These are phyloP conservation scores for Solanum chaucha DNA, from an alignment of 257 asterid genomes.

Conservation along the genomic window DNA sequence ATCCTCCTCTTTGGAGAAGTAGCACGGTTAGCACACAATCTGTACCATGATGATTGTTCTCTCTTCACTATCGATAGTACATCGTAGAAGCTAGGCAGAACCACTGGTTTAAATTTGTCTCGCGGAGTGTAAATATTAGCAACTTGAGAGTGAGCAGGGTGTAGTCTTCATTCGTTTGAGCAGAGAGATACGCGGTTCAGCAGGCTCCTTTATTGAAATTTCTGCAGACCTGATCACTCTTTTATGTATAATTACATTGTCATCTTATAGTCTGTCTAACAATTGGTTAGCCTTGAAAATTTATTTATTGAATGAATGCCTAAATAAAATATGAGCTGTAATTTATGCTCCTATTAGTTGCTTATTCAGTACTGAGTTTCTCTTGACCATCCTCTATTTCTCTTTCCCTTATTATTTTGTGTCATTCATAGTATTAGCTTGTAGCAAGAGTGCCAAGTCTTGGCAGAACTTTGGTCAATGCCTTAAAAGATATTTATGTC, in stretches of 20 bases:
- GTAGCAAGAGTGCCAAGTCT: not conserved
- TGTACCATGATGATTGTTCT: not conserved
- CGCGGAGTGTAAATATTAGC: conserved; percentile 2
- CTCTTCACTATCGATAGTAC: not conserved
- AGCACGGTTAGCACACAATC: not conserved
- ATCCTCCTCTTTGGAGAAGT: not conserved
- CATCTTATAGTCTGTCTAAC: not conserved
- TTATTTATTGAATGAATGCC: not conserved
- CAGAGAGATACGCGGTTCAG: not conserved
- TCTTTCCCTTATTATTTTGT: not conserved
- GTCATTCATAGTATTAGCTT: not conserved
- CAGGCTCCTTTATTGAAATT: not conserved
- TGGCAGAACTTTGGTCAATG: not conserved
- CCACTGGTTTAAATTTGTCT: not conserved
- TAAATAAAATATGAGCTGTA: not conserved
- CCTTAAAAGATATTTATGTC: not conserved
- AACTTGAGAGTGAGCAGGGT: conserved; percentile 2
- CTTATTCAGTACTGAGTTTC: not conserved
- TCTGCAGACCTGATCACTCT: not conserved
- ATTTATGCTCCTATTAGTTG: not conserved
- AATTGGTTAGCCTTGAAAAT: not conserved
- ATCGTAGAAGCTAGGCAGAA: not conserved
- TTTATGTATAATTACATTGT: not conserved
- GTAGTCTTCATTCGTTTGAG: conserved; percentile 7
- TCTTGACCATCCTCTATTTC: not conserved